Conservation (phyloP, 768 basidiomycete genomes). For the Pleurotus salmoneostramineus region DNA sequence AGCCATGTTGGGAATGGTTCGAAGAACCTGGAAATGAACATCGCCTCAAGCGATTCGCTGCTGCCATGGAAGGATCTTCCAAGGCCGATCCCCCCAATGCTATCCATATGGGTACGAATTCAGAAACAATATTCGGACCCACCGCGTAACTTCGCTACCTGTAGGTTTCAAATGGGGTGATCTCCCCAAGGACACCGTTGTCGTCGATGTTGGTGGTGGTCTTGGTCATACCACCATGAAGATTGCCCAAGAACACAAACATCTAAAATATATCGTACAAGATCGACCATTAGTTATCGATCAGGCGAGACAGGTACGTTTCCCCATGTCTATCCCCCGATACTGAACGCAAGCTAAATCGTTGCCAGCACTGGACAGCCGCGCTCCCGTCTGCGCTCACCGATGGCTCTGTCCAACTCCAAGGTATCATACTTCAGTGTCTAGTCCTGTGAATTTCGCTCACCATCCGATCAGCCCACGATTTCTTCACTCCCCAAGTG, state of each 20-base stretch:
- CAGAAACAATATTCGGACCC: too few relatives aligned
- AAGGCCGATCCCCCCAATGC: conserved; percentile 14
- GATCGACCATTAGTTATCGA: conserved; percentile 24
- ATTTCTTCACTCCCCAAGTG: conserved; percentile 27
- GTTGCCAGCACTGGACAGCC: conserved; percentile 21
- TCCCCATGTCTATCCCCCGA: not conserved
- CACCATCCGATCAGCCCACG: conserved; percentile 15
- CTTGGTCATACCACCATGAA: conserved; percentile 25
- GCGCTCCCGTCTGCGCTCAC: conserved; percentile 19
- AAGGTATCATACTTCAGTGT: conserved; percentile 15
- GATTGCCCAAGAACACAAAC: conserved; percentile 19
- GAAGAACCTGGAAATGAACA: conserved; percentile 25
- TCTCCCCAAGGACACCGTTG: conserved; percentile 13
- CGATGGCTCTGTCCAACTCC: conserved; percentile 21
- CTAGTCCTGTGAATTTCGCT: not conserved
- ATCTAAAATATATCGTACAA: conserved; percentile 28
- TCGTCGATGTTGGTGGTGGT: conserved; percentile 33
- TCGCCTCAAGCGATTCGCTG: conserved; percentile 21
- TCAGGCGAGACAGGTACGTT: conserved; percentile 19
- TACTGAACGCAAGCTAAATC: not conserved
- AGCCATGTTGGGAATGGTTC: conserved; percentile 26
- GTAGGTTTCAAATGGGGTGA: conserved; percentile 16
- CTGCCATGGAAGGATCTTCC: conserved; percentile 19
- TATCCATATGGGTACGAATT: not conserved
- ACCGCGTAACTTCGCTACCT: too few relatives aligned